phyloP scores from a whole-genome alignment of 1,284 basidiomycete species.

The Ganoderma meredithae region DNA sequence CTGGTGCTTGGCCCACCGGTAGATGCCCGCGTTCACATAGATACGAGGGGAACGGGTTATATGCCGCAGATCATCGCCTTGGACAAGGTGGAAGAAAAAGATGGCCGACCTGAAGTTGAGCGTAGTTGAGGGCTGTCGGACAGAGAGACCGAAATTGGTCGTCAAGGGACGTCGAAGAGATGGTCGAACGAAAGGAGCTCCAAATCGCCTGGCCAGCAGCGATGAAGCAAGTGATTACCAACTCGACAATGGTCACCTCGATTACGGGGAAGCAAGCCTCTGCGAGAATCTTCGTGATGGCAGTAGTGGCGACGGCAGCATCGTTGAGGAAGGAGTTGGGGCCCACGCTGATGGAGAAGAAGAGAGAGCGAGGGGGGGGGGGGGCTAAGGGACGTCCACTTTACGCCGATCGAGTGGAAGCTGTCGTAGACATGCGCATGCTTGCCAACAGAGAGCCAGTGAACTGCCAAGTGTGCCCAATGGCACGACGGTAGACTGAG shows the following conservation, averaged over 20 bases:
- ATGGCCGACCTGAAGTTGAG: no score
- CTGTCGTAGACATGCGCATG: slow-evolving; percentile 27
- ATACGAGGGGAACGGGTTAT: no score
- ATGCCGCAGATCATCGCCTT: no score
- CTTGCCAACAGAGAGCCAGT: slow-evolving; percentile 18
- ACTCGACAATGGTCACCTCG: not conserved
- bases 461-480: slow-evolving; percentile 29
- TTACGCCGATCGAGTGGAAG: slow-evolving; percentile 34
- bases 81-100: no score
- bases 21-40: no score
- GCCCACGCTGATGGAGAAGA: not conserved
- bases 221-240: not conserved
- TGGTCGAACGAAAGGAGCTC: not conserved
- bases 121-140: no score
- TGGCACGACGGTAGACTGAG: slow-evolving; percentile 41
- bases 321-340: not conserved
- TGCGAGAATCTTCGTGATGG: not conserved
- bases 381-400: no score
- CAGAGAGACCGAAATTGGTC: not conserved
- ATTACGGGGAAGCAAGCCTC: not conserved
- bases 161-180: not conserved
- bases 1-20: no score
- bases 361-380: not conserved
- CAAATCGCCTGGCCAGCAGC: not conserved
- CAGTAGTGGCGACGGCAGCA: not conserved